Percentiles rank a stretch among this genome's conserved stretches.
Evolutionary conservation across 192 early-diverging fungal genomes (phyloP).

Genomic region (Backusella australiensis): DNA sequence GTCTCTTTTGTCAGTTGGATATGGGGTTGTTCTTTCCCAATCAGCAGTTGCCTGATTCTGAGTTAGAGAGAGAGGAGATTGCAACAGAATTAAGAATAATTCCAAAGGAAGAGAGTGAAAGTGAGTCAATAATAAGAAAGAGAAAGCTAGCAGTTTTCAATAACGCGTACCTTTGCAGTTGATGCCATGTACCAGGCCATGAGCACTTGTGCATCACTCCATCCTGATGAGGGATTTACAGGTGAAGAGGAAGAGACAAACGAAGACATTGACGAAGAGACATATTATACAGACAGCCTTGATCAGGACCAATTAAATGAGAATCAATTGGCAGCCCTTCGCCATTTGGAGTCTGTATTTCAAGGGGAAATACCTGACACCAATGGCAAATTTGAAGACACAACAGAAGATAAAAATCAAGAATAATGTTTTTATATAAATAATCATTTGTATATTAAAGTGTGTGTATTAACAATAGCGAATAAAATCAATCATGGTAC

Average conservation of each 20-base stretch:
- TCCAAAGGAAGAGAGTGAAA: conserved; percentile 48
- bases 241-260: conserved; percentile 40
- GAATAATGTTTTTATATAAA: neutral
- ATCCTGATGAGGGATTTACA: conserved; percentile 54
- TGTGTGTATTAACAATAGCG: neutral
- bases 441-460: neutral
- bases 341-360: conserved; percentile 24
- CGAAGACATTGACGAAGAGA: conserved; percentile 31
- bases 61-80: conserved; percentile 39
- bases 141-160: neutral
- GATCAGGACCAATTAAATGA: conserved; percentile 38
- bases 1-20: conserved; percentile 66
- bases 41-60: conserved; percentile 26
- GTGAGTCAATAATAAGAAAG: conserved; percentile 40
- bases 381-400: neutral
- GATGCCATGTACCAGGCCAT: conserved; percentile 64
- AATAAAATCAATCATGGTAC: neutral
- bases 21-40: conserved; percentile 26
- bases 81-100: conserved; percentile 55
- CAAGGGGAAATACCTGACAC: neutral
- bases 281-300: conserved; percentile 15
- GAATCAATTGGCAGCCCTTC: conserved; percentile 28
- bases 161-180: conserved; percentile 39
- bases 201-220: conserved; percentile 61
- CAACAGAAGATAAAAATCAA: neutral